These are phyloP conservation scores for Fusarium concolor DNA, from an alignment of 2,329 filamentous ascomycete genomes.

Conservation along the genomic window DNA sequence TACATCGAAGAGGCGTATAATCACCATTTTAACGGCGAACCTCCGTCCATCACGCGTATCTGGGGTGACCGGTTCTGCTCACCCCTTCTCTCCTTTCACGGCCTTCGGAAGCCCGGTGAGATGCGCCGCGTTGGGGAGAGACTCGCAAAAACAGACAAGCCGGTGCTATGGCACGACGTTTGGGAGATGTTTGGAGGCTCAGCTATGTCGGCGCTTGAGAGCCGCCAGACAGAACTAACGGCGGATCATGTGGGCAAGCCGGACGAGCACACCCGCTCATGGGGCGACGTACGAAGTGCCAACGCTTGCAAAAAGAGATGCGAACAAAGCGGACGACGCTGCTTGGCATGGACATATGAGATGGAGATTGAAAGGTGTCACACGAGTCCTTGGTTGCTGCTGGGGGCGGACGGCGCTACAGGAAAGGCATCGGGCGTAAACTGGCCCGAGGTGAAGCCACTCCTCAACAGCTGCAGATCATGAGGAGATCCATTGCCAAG, in stretches of 20 bases:
- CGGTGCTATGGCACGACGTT: conserved; percentile 63
- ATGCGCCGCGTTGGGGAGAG: conserved; percentile 60
- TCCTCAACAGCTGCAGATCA: conserved; percentile 43
- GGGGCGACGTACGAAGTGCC: conserved; percentile 52
- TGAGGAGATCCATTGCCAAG: conserved; percentile 15
- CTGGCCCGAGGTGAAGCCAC: conserved; percentile 46
- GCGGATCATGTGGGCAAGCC: conserved; percentile 64
- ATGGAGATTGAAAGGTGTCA: conserved; percentile 55
- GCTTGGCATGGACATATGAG: conserved; percentile 66
- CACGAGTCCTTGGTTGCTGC: conserved; percentile 62
- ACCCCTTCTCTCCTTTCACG: conserved; percentile 67
- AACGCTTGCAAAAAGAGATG: conserved; percentile 60
- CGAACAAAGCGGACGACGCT: conserved; percentile 52
- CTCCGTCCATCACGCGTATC: conserved; percentile 62
- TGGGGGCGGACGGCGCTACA: conserved; percentile 51
- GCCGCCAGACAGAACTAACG: conserved; percentile 52
- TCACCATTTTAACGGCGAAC: conserved; percentile 67
- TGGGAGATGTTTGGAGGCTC: conserved; percentile 61
- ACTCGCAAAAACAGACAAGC: conserved; percentile 54
- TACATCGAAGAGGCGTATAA: conserved; percentile 67
- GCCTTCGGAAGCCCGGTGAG: conserved; percentile 56
- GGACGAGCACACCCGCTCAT: conserved; percentile 57
- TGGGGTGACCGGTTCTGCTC: conserved; percentile 63
- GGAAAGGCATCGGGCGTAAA: conserved; percentile 50
- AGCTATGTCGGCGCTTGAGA: conserved; percentile 53